phyloP scores from a whole-genome alignment of 2,329 filamentous ascomycete species.

The Claviceps fusiformis region DNA sequence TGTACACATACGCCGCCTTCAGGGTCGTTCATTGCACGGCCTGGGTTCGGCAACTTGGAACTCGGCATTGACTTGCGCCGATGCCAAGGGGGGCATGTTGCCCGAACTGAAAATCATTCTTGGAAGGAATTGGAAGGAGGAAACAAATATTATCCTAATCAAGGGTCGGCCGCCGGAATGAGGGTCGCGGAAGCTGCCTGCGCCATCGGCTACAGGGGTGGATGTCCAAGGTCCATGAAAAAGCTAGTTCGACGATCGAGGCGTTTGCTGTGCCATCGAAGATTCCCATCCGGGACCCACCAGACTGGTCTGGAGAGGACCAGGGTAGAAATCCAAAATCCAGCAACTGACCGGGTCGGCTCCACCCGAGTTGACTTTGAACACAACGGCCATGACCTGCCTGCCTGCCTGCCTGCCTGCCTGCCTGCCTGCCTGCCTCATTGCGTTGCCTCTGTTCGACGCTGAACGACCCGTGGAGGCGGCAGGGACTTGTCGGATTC shows the following conservation, averaged over 20 bases:
- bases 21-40: neutral
- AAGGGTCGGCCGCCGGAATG: neutral
- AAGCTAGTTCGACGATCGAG: constrained; percentile 2
- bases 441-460: too few relatives aligned
- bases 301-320: neutral
- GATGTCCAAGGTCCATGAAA: neutral
- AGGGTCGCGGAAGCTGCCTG: neutral
- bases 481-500: too few relatives aligned
- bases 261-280: constrained; percentile 4
- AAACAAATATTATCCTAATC: neutral
- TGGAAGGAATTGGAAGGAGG: neutral
- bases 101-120: neutral
- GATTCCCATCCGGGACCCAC: neutral
- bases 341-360: neutral
- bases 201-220: neutral
- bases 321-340: neutral
- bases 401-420: too few relatives aligned
- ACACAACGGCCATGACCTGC: neutral
- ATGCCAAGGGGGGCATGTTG: neutral
- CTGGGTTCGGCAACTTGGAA: neutral
- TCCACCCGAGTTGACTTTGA: neutral
- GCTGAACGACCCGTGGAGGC: too few relatives aligned
- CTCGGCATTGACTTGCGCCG: neutral
- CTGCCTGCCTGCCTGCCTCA: too few relatives aligned
- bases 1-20: too few relatives aligned